Evolutionary conservation across 805 yeast genomes (phyloP).

Genomic region (Pichia exigua): DNA sequence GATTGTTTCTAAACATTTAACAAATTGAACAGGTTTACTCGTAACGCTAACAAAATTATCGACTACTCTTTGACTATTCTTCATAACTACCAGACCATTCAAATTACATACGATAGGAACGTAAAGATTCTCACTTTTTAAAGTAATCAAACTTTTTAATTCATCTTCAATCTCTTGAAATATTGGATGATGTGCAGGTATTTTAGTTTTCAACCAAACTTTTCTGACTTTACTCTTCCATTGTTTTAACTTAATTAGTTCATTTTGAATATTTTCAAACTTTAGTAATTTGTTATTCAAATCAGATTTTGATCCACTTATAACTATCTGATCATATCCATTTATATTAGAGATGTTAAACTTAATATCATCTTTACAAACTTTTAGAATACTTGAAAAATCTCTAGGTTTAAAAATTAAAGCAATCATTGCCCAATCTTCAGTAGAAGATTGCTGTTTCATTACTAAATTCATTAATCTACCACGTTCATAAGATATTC

Average conservation of each 20-base stretch:
- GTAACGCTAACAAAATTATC: slow-evolving; percentile 26
- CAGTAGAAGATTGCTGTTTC: slow-evolving; percentile 3
- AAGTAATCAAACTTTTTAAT: slow-evolving; percentile 13
- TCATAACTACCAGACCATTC: slow-evolving; percentile 18
- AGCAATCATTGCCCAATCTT: slow-evolving; percentile 30
- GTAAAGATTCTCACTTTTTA: slow-evolving; percentile 9
- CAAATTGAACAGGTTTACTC: slow-evolving; percentile 26
- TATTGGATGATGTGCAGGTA: slow-evolving; percentile 31
- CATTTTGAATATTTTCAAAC: slow-evolving; percentile 11
- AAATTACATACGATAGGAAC: slow-evolving; percentile 27
- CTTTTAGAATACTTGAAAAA: slow-evolving; percentile 13
- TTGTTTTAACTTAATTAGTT: slow-evolving; percentile 11
- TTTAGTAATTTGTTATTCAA: slow-evolving; percentile 11
- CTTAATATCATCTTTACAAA: slow-evolving; percentile 11
- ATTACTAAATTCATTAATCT: slow-evolving; percentile 25
- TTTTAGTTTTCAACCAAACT: slow-evolving; percentile 23
- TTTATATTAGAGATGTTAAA: slow-evolving; percentile 27
- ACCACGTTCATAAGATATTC: slow-evolving; percentile 24
- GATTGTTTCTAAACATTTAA: slow-evolving; percentile 25
- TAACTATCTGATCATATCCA: slow-evolving; percentile 29
- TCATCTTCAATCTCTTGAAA: slow-evolving; percentile 22
- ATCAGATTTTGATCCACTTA: slow-evolving; percentile 22
- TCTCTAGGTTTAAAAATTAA: slow-evolving; percentile 23
- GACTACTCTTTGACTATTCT: slow-evolving; percentile 16
- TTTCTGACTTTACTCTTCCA: slow-evolving; percentile 22